A percentile compares a stretch with the other conserved stretches of the same genome.
Conservation (phyloP, 2,329 filamentous ascomycete genomes). For the Aspergillus awamori region DNA sequence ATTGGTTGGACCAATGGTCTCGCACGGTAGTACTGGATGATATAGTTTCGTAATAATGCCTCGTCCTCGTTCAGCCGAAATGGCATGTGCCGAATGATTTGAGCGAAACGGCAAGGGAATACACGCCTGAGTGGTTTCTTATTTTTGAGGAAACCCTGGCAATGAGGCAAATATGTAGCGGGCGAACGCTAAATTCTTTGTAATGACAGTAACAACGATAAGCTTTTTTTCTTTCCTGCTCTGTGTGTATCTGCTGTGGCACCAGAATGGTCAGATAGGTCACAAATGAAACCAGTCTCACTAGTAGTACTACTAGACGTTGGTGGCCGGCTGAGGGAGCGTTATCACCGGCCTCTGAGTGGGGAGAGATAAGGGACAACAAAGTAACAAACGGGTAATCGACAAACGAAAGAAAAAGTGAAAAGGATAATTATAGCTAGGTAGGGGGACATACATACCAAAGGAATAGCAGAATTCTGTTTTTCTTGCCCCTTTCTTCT, state of each 20-base stretch:
- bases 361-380: conserved; percentile 31
- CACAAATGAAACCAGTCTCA: conserved; percentile 25
- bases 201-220: conserved; percentile 23
- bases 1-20: conserved; percentile 24
- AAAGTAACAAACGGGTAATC: conserved; percentile 4
- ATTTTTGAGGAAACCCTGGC: conserved; percentile 12
- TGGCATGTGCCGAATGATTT: conserved; percentile 13
- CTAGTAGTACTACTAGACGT: neutral
- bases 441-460: conserved; percentile 12
- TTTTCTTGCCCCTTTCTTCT: neutral
- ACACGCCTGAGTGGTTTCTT: conserved; percentile 19
- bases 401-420: neutral
- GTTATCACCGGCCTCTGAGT: conserved; percentile 28
- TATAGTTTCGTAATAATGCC: conserved; percentile 7
- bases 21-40: conserved; percentile 18
- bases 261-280: conserved; percentile 23
- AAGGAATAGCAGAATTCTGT: conserved; percentile 4
- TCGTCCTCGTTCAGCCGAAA: conserved; percentile 10
- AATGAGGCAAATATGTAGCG: conserved; percentile 23
- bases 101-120: conserved; percentile 20
- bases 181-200: conserved; percentile 13
- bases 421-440: neutral
- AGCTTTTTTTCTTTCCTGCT: conserved; percentile 20
- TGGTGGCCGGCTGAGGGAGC: conserved; percentile 11
- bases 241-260: conserved; percentile 20